phyloP scores from a whole-genome alignment of 1,284 basidiomycete species.

The Hemileia vastatrix region DNA sequence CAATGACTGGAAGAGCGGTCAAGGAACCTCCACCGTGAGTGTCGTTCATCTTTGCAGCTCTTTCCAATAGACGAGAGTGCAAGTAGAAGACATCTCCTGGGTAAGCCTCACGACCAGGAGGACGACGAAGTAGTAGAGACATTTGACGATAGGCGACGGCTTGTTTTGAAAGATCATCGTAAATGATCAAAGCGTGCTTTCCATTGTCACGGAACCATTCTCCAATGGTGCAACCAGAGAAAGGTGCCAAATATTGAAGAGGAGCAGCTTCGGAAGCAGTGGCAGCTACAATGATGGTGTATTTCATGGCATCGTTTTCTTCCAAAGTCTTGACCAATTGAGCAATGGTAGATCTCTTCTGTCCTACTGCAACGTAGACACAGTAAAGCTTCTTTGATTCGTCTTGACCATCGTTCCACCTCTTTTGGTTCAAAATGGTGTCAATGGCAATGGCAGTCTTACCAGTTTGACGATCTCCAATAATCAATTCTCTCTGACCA shows the following conservation, averaged over 20 bases:
- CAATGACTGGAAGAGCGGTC: conserved; percentile 97
- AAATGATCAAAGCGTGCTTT: conserved; percentile 92
- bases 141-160: conserved; percentile 99
- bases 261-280: conserved; percentile 98
- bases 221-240: conserved; percentile 99
- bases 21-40: conserved; percentile 94
- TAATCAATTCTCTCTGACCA: conserved; percentile 99
- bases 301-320: conserved; percentile 99
- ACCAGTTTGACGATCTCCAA: conserved; percentile 99
- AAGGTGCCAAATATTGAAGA: conserved; percentile 96
- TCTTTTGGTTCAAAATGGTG: conserved; percentile 99
- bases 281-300: conserved; percentile 95
- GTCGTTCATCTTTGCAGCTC: conserved; percentile 99
- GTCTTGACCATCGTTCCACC: conserved; percentile 95
- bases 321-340: conserved; percentile 98
- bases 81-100: conserved; percentile 97
- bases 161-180: conserved; percentile 99
- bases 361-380: conserved; percentile 97
- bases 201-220: conserved; percentile 99
- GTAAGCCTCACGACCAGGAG: conserved; percentile 99
- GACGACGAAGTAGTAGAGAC: conserved; percentile 98
- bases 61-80: conserved; percentile 98
- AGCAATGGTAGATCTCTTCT: conserved; percentile 98
- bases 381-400: conserved; percentile 98
- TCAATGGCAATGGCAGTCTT: conserved; percentile 98